These are phyloP conservation scores for Thecamonas trahens DNA, from an alignment of 78 protist genomes.

Conservation along the genomic window DNA sequence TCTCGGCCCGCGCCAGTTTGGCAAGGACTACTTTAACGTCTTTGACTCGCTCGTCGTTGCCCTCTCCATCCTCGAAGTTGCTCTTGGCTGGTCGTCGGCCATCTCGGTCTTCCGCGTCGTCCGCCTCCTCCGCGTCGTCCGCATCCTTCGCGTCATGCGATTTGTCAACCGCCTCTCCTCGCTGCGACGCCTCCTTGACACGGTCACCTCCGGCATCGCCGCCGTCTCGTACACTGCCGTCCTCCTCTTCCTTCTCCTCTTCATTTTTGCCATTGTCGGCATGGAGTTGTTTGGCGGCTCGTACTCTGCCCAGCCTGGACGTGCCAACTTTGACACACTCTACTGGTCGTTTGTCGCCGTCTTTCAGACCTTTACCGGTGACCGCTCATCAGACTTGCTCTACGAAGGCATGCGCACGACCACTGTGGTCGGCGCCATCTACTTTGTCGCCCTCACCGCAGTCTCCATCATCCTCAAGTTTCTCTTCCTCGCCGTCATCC, in stretches of 20 bases:
- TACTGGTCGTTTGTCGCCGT: conserved; percentile 14
- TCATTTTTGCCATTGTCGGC: conserved; percentile 32
- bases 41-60: not conserved
- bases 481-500: conserved; percentile 48
- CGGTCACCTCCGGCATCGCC: not conserved
- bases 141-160: too few relatives aligned
- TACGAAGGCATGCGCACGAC: not conserved
- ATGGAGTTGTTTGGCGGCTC: conserved; percentile 36
- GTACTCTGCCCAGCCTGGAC: not conserved
- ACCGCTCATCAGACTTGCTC: conserved; percentile 16
- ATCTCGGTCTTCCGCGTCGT: too few relatives aligned
- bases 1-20: too few relatives aligned
- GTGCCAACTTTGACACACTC: conserved; percentile 21
- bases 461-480: conserved; percentile 33
- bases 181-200: too few relatives aligned
- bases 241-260: conserved; percentile 14
- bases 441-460: conserved; percentile 3
- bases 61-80: not conserved
- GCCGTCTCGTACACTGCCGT: not conserved
- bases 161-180: too few relatives aligned
- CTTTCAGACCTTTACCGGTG: conserved; percentile 33
- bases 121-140: too few relatives aligned
- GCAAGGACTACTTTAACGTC: too few relatives aligned
- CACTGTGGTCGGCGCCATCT: not conserved
- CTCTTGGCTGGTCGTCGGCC: too few relatives aligned